Base-by-base conservation (phyloP, 2,329 filamentous ascomycete genomes). In the Fusarium nygamai region DNA sequence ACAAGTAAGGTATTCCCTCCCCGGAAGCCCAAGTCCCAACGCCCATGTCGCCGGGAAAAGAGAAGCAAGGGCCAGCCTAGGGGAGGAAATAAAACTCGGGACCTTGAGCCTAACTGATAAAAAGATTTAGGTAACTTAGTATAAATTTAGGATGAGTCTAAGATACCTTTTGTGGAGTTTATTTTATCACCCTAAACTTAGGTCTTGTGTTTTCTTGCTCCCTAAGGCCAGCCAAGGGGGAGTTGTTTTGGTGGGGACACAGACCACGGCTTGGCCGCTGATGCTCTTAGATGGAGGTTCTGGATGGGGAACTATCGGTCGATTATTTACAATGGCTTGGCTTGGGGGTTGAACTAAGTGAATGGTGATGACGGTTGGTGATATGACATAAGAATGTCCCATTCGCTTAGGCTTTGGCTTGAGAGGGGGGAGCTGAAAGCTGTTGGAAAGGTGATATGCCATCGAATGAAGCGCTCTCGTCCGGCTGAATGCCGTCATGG, bases 401-500 rank as follows among this genome's bases (percentile, higher is more conserved):
- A 41, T 61, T 54, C 41, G 38, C n/a, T 41, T 47, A 31, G 53
- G 31, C 39, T 39, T 53, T 53, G 53, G 47, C 56, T 27, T 34
- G 56, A 31, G 31, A 43, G 36, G 41, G 46, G 53, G 39, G 34
- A 54, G 50, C 56, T 47, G 54, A 51, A 65, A 34, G 27, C 29
- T 47, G 38, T 29, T 46, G 33, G 29, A 57, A 56, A 24, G 59
- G 46, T 33, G 51, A 53, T 43, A 54, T 50, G 58, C 34, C 46
- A 48, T 59, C 60, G 57, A 72, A 67, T 67, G 38, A n/a, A 59
- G 33, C 38, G n/a, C 50, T 53, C 47, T 62, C 33, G 41, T 44
- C 29, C 39, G 22, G 36, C 50, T 50, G 58, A 27, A 73, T 73
- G 70, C 65, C 65, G 70, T 66, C 60, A 73, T 73, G 51, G 54